These are phyloP conservation scores for Alternaria ethzedia DNA, from an alignment of 2,329 filamentous ascomycete genomes.

Conservation along the genomic window DNA sequence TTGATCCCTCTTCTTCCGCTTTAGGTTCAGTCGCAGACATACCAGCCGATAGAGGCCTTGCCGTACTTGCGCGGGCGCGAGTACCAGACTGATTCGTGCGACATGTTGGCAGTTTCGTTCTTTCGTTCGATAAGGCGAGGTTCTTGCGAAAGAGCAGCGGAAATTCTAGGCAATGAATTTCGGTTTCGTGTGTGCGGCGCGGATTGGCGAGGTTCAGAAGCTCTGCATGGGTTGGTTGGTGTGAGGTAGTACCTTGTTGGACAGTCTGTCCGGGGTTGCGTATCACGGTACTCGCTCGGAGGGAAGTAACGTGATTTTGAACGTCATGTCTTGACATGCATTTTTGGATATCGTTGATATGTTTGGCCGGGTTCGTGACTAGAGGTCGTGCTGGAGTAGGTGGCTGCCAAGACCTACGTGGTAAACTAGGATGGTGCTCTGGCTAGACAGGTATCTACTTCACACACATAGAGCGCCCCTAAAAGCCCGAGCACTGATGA, in stretches of 20 bases:
- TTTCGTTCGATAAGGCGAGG: background rate
- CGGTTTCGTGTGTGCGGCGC: background rate
- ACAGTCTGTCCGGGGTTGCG: background rate
- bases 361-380: background rate
- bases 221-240: background rate
- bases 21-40: constrained; percentile 48
- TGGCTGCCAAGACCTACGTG: background rate
- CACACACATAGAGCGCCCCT: background rate
- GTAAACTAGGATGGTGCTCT: background rate
- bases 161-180: background rate
- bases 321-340: background rate
- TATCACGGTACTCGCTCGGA: background rate
- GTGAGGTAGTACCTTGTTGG: constrained; percentile 18
- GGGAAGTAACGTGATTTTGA: background rate
- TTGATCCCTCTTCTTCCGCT: too few relatives aligned
- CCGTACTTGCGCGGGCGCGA: constrained; percentile 94
- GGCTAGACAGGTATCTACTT: background rate
- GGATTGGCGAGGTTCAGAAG: background rate
- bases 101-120: constrained; percentile 20
- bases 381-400: background rate
- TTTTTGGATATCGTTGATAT: accelerated
- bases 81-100: constrained; percentile 76
- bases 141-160: background rate
- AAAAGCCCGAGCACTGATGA: background rate
- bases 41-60: constrained; percentile 93